Evolutionary conservation across 306 rosid genomes (phyloP), one percentile per base, ranked within the genome.

Genomic region (Cucurbita argyrosperma): DNA sequence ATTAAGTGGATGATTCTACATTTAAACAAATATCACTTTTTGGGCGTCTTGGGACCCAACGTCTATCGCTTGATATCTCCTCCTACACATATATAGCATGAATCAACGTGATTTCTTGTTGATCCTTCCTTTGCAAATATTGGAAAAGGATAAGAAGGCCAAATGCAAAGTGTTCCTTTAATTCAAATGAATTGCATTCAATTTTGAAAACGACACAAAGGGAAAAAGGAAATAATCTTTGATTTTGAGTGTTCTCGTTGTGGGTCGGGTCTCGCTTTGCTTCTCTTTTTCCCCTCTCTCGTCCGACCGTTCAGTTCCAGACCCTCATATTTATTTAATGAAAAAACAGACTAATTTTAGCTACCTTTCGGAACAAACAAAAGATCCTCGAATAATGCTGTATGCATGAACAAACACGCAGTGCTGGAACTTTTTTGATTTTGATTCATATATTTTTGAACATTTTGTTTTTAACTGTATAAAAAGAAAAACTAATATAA

Each of bases 141-240:
- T 14, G 54, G 54, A 6, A 50, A 50, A 50, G 65, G 65, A 8
- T 60, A 35, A 60, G 43, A 15, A 35, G 5, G 0, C 43, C 65
- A 60, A 60, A 30, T 13, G 42, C 64, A 59, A 59, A 59, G 10
- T 57, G 40, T 26, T 59, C 64, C n/a, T 59, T 59, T 26, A 26
- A 59, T 11, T 30, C 42, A 59, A 59, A 59, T 59, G 30, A 58
- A 59, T 60, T 60, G 65, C 65, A 60, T 60, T 60, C 10, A 60
- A 60, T 60, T 7, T 60, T 30, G 65, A 60, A 35, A 60, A 30
- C 1, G 65, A 60, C 65, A 2, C 42, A 59, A 57, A 23, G 0
- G 38, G 7, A 38, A 57, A 57, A 23, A 38, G 62, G 11, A 57
- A 57, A 14, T 23, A 57, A 5, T 5, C 3, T 57, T 21, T 57